Conservation (phyloP, 495 filamentous ascomycete species). For the Achaetomiella virescens region DNA sequence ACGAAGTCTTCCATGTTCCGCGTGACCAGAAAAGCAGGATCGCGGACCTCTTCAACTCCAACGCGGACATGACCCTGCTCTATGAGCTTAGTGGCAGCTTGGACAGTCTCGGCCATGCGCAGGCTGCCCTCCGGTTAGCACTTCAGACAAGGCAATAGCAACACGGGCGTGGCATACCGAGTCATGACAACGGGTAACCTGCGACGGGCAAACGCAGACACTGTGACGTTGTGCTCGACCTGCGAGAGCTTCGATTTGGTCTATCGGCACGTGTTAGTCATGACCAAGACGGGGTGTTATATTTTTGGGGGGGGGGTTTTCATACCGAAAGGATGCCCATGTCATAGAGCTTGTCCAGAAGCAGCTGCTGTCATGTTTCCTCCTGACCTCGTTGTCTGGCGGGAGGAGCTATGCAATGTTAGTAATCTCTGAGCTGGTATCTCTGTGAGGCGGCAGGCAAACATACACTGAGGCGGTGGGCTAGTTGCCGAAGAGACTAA, state of each 20-base stretch:
- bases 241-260: conserved; percentile 67
- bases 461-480: conserved; percentile 56
- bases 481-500: conserved; percentile 71
- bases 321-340: conserved; percentile 68
- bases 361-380: conserved; percentile 71
- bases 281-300: too few species aligned
- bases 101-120: conserved; percentile 83
- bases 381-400: conserved; percentile 65
- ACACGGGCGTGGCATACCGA: conserved; percentile 18
- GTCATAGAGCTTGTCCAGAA: conserved; percentile 83
- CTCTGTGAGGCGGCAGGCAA: neutral
- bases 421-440: neutral
- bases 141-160: neutral
- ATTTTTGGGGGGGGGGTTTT: too few species aligned
- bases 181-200: conserved; percentile 76
- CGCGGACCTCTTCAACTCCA: conserved; percentile 83
- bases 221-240: conserved; percentile 81
- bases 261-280: conserved; percentile 24
- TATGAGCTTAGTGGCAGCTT: conserved; percentile 75
- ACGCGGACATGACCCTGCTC: conserved; percentile 95
- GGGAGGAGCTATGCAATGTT: conserved; percentile 57
- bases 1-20: conserved; percentile 93
- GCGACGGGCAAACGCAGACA: conserved; percentile 73
- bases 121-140: conserved; percentile 36
- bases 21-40: conserved; percentile 72